phyloP scores from a whole-genome alignment of 192 early-diverging fungal genomes.

The Backusella westeae region DNA sequence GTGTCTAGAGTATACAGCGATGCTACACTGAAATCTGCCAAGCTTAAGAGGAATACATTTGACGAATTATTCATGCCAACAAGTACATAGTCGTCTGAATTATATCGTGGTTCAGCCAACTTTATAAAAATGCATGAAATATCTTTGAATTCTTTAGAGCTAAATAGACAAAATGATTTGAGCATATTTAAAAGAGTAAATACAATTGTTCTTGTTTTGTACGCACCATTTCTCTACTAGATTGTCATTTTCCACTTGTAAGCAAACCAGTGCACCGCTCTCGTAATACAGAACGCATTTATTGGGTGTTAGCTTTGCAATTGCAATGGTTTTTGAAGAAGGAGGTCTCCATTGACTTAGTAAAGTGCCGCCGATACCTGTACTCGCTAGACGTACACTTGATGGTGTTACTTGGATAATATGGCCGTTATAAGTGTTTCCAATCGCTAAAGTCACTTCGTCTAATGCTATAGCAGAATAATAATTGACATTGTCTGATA shows the following conservation, averaged over 20 bases:
- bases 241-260: constrained; percentile 35
- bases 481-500: constrained; percentile 44
- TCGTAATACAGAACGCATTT: constrained; percentile 60
- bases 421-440: constrained; percentile 38
- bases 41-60: background rate
- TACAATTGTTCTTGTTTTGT: constrained; percentile 40
- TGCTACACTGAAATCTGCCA: constrained; percentile 14
- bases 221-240: constrained; percentile 28
- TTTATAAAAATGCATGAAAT: constrained; percentile 47
- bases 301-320: constrained; percentile 51
- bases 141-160: constrained; percentile 17
- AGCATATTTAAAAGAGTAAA: background rate
- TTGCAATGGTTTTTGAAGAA: constrained; percentile 42
- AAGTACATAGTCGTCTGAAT: constrained; percentile 62
- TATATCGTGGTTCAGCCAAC: constrained; percentile 20
- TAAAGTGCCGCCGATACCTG: constrained; percentile 22
- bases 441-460: constrained; percentile 40
- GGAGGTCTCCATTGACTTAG: constrained; percentile 52
- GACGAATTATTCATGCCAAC: constrained; percentile 15
- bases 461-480: constrained; percentile 36
- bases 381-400: constrained; percentile 48
- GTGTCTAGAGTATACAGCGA: constrained; percentile 44
- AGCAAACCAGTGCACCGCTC: constrained; percentile 32
- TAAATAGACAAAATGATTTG: background rate
- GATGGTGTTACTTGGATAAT: constrained; percentile 62